Percentiles rank a stretch among this genome's conserved stretches.
Conservation (phyloP, 768 basidiomycete species). For the Termitomyces eurrhizus region DNA sequence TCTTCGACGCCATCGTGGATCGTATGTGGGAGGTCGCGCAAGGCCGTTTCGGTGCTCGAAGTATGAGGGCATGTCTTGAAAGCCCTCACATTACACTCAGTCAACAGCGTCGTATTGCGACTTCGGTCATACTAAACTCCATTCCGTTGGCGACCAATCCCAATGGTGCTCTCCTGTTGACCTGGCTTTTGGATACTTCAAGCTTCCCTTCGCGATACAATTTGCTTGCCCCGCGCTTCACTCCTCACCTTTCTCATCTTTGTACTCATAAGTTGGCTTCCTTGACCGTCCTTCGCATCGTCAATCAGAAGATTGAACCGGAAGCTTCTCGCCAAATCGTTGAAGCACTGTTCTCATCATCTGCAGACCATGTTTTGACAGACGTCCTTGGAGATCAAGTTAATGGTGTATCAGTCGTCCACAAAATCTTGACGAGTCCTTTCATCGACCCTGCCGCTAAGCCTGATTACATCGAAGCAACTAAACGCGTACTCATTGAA, state of each 20-base stretch:
- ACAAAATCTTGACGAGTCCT: slow-evolving; percentile 87
- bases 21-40: slow-evolving; percentile 99
- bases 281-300: slow-evolving; percentile 88
- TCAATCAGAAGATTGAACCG: slow-evolving; percentile 94
- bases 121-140: slow-evolving; percentile 92
- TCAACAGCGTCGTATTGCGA: slow-evolving; percentile 94
- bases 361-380: slow-evolving; percentile 84
- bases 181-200: slow-evolving; percentile 95
- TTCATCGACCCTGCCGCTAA: slow-evolving; percentile 75
- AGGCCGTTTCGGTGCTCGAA: slow-evolving; percentile 95
- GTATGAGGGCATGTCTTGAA: slow-evolving; percentile 96
- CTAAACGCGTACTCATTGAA: slow-evolving; percentile 85
- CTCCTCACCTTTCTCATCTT: slow-evolving; percentile 92
- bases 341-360: slow-evolving; percentile 87
- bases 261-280: slow-evolving; percentile 98
- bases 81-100: slow-evolving; percentile 81
- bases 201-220: slow-evolving; percentile 95
- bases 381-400: slow-evolving; percentile 96
- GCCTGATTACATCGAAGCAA: slow-evolving; percentile 72
- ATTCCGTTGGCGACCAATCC: slow-evolving; percentile 97
- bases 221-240: slow-evolving; percentile 91
- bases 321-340: slow-evolving; percentile 85
- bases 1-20: slow-evolving; percentile 97
- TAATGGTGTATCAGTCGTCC: slow-evolving; percentile 89
- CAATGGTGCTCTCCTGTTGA: slow-evolving; percentile 92